phyloP scores from a whole-genome alignment of 352 stramenopile genomes.

The Pythium scleroteichum region DNA sequence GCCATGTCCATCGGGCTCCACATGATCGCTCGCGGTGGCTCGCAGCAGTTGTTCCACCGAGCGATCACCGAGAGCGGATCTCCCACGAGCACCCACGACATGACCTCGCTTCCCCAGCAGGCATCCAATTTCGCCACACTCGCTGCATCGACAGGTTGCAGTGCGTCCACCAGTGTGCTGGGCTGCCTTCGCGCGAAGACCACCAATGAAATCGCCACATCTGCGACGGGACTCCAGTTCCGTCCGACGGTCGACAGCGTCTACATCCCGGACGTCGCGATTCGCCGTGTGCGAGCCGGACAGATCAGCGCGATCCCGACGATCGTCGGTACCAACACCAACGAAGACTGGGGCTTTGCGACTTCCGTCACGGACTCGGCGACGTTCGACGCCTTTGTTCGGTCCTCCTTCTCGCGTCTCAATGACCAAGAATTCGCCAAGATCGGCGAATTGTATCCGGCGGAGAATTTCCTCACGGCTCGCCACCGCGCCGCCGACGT shows the following conservation, averaged over 20 bases:
- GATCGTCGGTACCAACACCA: slow-evolving; percentile 13
- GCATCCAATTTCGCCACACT: neutral
- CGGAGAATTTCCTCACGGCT: neutral
- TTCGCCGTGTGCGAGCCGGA: neutral
- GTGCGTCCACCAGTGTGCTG: neutral
- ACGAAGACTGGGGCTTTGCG: slow-evolving; percentile 8
- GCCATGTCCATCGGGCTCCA: neutral
- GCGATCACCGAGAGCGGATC: slow-evolving; percentile 2
- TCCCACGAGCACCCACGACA: neutral
- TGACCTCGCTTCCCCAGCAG: neutral
- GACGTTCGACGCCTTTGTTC: neutral
- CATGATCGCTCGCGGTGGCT: slow-evolving; percentile 1
- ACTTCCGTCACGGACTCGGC: neutral
- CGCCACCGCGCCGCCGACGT: slow-evolving; percentile 4
- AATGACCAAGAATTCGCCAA: neutral
- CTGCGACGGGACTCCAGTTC: neutral
- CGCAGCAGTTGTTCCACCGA: slow-evolving; percentile 3
- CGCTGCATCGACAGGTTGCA: neutral
- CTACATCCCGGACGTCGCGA: neutral
- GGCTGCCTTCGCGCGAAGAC: neutral
- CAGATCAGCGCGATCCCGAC: slow-evolving; percentile 8
- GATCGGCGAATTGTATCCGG: slow-evolving; percentile 1
- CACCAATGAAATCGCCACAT: neutral
- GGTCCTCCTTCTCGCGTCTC: neutral
- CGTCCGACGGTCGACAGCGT: slow-evolving; percentile 5